Conservation (phyloP, 2,329 filamentous ascomycete genomes). For the Cordyceps cicadae region DNA sequence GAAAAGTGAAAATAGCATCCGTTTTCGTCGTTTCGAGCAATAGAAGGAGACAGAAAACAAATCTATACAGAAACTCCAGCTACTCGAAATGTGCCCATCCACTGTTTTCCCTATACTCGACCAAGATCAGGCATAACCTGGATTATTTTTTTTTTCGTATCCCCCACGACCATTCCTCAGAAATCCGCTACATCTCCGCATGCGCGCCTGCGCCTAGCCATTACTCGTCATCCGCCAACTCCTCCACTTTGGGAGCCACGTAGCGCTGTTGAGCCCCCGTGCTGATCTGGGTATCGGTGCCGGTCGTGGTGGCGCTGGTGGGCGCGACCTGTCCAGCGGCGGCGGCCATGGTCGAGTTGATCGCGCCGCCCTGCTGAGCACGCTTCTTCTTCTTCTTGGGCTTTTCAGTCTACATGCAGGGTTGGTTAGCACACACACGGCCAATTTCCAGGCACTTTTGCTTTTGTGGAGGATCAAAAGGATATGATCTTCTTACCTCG, state of each 20-base stretch:
- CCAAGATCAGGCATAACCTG: neutral
- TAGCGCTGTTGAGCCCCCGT: slow-evolving; percentile 39
- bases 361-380: slow-evolving; percentile 20
- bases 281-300: slow-evolving; percentile 45
- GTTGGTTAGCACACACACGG: slow-evolving; percentile 15
- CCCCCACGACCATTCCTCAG: neutral
- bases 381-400: slow-evolving; percentile 53
- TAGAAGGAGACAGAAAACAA: neutral
- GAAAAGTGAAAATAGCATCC: neutral
- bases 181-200: neutral
- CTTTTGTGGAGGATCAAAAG: neutral
- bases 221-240: slow-evolving; percentile 44
- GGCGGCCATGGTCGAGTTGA: slow-evolving; percentile 40
- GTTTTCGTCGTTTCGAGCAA: neutral
- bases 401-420: slow-evolving; percentile 23
- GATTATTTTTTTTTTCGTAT: neutral
- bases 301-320: slow-evolving; percentile 47
- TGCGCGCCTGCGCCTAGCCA: neutral
- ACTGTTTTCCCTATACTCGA: neutral
- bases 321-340: slow-evolving; percentile 45
- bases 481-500: slow-evolving; percentile 54
- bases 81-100: neutral
- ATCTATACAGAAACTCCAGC: slow-evolving; percentile 5
- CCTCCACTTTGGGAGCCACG: slow-evolving; percentile 43
- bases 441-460: neutral